phyloP scores from a whole-genome alignment of 2,329 filamentous ascomycete species.

The Lasiodiplodia sp. region DNA sequence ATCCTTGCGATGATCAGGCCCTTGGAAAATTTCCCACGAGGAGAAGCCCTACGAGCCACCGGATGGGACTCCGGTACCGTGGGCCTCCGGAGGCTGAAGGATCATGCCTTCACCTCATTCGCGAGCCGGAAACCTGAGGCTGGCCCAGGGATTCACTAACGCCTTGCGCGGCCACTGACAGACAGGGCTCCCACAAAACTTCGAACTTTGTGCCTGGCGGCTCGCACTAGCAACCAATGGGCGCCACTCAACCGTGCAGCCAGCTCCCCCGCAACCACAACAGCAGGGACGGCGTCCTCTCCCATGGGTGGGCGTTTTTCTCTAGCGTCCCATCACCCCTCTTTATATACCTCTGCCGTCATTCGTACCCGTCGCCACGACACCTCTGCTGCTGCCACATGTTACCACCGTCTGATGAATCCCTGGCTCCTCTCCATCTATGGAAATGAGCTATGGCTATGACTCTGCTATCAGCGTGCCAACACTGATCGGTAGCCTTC shows the following conservation, averaged over 20 bases:
- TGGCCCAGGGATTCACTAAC: neutral
- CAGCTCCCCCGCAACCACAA: slow-evolving; percentile 7
- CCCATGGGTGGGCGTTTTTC: neutral
- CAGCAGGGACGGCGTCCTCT: neutral
- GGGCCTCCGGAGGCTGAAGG: neutral
- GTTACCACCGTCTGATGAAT: slow-evolving; percentile 1
- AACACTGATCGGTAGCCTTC: slow-evolving; percentile 37
- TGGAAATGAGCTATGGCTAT: slow-evolving; percentile 27
- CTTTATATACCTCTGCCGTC: slow-evolving; percentile 6
- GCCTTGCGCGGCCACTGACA: neutral
- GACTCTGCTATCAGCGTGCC: slow-evolving; percentile 32
- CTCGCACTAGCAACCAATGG: slow-evolving; percentile 11
- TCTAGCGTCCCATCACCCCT: slow-evolving; percentile 1
- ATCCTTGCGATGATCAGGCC: slow-evolving; percentile 25
- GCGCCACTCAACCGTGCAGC: slow-evolving; percentile 1
- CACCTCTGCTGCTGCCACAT: too few species aligned
- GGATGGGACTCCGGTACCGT: neutral
- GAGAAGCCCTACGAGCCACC: neutral
- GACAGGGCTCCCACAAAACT: slow-evolving; percentile 3
- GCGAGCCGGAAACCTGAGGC: slow-evolving; percentile 7
- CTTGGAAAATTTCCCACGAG: slow-evolving; percentile 1
- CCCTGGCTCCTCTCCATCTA: neutral
- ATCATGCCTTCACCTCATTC: neutral
- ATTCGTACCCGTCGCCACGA: neutral
- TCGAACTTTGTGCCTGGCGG: slow-evolving; percentile 20